A percentile compares a stretch with the other conserved stretches of the same genome.
Evolutionary conservation across 2,329 filamentous ascomycete genomes (phyloP).

Genomic region (Dactylonectria estremocensis): DNA sequence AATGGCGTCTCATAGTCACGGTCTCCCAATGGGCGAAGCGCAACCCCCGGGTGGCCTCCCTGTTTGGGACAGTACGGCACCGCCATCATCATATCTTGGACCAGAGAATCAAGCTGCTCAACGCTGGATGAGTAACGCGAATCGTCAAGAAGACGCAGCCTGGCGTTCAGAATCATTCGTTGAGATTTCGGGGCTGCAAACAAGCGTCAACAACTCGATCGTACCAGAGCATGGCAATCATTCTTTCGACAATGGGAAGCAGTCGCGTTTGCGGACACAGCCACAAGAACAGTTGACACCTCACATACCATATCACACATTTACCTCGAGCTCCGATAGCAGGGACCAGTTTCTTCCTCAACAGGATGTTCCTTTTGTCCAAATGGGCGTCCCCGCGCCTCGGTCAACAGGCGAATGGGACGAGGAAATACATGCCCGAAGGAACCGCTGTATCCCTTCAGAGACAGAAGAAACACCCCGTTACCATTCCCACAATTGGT

Average conservation of each 20-base stretch:
- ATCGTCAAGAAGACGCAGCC: slow-evolving; percentile 21
- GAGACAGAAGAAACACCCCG: slow-evolving; percentile 1
- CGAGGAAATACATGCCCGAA: background rate
- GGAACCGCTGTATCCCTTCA: background rate
- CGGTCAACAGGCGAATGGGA: slow-evolving; percentile 6
- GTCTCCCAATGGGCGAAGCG: slow-evolving; percentile 74
- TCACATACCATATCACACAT: background rate
- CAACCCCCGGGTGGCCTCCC: slow-evolving; percentile 62
- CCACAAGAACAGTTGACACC: background rate
- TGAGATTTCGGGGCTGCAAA: background rate
- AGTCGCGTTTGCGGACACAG: background rate
- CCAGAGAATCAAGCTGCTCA: slow-evolving; percentile 46
- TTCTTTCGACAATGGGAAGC: slow-evolving; percentile 4
- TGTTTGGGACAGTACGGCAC: slow-evolving; percentile 44
- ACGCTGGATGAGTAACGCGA: slow-evolving; percentile 37
- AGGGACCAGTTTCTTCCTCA: background rate
- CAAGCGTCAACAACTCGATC: background rate
- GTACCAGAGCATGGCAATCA: slow-evolving; percentile 1
- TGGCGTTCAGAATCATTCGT: slow-evolving; percentile 11
- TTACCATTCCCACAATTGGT: slow-evolving; percentile 2
- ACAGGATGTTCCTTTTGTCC: background rate
- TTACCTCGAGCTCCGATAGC: background rate
- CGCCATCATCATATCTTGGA: slow-evolving; percentile 38
- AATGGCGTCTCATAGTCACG: slow-evolving; percentile 74
- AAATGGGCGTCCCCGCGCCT: background rate